Conservation (phyloP, 179 eudicot species). For the Beta corolliflora region DNA sequence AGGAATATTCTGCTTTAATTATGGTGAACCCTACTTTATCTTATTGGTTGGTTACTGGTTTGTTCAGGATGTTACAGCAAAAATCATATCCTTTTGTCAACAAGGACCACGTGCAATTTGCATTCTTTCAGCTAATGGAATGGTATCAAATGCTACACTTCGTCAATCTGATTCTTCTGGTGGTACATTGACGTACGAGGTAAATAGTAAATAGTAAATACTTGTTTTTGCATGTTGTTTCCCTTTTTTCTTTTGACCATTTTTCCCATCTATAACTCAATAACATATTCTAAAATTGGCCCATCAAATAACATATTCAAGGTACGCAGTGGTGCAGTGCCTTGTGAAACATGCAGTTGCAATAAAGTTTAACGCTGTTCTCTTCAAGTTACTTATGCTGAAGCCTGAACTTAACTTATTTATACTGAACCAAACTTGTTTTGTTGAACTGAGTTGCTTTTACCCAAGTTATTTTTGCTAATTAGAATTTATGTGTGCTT, state of each 20-base stretch:
- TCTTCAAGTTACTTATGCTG: too few relatives aligned
- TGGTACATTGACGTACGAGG: slow-evolving; percentile 67
- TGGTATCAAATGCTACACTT: slow-evolving; percentile 57
- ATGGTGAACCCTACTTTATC: slow-evolving; percentile 2
- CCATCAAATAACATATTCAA: too few relatives aligned
- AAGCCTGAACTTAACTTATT: too few relatives aligned
- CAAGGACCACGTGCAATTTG: slow-evolving; percentile 72
- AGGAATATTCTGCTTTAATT: not conserved
- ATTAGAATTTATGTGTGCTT: not conserved
- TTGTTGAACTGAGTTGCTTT: too few relatives aligned
- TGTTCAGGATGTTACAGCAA: slow-evolving; percentile 57
- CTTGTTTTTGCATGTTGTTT: not conserved
- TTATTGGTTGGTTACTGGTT: not conserved
- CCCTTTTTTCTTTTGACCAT: not conserved
- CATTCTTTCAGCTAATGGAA: slow-evolving; percentile 57
- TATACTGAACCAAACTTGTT: too few relatives aligned
- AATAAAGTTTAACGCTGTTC: too few relatives aligned
- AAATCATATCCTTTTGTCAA: slow-evolving; percentile 59
- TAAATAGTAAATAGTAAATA: slow-evolving; percentile 38
- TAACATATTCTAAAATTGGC: not conserved
- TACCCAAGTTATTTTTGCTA: too few relatives aligned
- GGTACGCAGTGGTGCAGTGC: not conserved
- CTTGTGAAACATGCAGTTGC: not conserved
- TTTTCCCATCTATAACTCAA: not conserved
- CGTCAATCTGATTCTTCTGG: slow-evolving; percentile 66